These are phyloP conservation scores for Conticribra weissflogii DNA, from an alignment of 108 stramenopile species.

Conservation along the genomic window DNA sequence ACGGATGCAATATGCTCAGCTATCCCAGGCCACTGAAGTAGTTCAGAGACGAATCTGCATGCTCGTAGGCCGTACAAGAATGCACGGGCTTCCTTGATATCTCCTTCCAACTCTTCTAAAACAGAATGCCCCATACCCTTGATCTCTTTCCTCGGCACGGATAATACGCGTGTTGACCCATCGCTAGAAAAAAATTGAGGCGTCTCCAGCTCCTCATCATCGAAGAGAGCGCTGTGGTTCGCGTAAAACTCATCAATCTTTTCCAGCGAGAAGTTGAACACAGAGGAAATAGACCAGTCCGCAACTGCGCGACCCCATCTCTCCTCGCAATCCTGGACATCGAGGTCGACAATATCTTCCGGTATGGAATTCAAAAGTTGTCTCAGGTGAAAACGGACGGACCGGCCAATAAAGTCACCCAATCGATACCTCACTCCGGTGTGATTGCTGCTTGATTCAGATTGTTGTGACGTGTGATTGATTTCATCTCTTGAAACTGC, in stretches of 20 bases:
- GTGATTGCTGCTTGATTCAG: conserved; percentile 5
- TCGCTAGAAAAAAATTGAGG: conserved; percentile 37
- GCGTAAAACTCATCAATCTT: conserved; percentile 37
- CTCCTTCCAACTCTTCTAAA: conserved; percentile 37
- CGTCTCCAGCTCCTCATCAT: conserved; percentile 12
- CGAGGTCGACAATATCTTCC: conserved; percentile 19
- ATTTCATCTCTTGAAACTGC: neutral
- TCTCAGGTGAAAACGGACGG: conserved; percentile 57
- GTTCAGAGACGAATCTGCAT: conserved; percentile 48
- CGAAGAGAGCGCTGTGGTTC: conserved; percentile 9
- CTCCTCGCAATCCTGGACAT: conserved; percentile 30
- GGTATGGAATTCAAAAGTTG: conserved; percentile 49
- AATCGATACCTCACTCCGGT: conserved; percentile 46
- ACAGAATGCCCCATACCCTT: conserved; percentile 27
- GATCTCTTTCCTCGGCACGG: conserved; percentile 3
- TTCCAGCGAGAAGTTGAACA: conserved; percentile 49
- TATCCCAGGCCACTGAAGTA: conserved; percentile 56
- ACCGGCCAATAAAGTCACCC: conserved; percentile 52
- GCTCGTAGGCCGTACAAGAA: conserved; percentile 47
- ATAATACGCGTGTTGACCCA: conserved; percentile 30
- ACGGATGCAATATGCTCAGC: conserved; percentile 34
- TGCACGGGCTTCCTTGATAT: conserved; percentile 45
- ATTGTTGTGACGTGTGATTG: neutral
- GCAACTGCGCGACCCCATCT: conserved; percentile 48
- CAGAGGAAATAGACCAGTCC: conserved; percentile 61